phyloP scores from a whole-genome alignment of 2,329 filamentous ascomycete species.

The Cladophialophora exuberans region DNA sequence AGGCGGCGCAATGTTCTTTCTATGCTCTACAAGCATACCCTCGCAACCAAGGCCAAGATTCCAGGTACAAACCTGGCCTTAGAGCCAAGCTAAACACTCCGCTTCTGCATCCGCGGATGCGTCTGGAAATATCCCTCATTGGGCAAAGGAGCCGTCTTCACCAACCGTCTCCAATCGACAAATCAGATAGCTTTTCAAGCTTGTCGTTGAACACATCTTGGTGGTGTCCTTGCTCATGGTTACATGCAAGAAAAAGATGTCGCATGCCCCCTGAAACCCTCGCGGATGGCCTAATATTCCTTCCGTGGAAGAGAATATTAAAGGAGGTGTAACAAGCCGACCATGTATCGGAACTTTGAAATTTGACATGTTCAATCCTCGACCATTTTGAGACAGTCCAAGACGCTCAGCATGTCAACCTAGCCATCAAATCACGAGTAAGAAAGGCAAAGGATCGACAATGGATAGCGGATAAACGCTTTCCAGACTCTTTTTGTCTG shows the following conservation, averaged over 20 bases:
- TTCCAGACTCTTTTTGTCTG: background rate
- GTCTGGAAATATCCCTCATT: background rate
- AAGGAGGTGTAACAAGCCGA: background rate
- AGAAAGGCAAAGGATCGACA: background rate
- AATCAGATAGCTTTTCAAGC: too few relatives aligned
- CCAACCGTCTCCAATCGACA: too few relatives aligned
- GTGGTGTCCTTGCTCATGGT: too few relatives aligned
- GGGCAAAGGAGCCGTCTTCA: background rate
- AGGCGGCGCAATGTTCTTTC: background rate
- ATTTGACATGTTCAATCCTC: background rate
- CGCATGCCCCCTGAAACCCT: too few relatives aligned
- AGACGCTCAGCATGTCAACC: slow-evolving; percentile 2
- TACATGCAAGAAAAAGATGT: background rate
- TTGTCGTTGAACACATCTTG: too few relatives aligned
- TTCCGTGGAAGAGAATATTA: slow-evolving; percentile 1
- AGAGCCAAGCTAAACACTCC: background rate
- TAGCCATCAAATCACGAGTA: background rate
- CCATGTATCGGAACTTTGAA: background rate
- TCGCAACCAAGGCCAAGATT: background rate
- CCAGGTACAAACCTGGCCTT: background rate
- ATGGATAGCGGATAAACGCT: slow-evolving; percentile 6
- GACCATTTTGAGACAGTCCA: slow-evolving; percentile 6
- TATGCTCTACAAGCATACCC: slow-evolving; percentile 1
- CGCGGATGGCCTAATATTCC: too few relatives aligned
- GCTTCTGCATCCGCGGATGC: background rate